Percentiles rank a stretch among this genome's conserved stretches.
Conservation (phyloP, 2,329 filamentous ascomycete genomes). For the Diaporthe helianthi region DNA sequence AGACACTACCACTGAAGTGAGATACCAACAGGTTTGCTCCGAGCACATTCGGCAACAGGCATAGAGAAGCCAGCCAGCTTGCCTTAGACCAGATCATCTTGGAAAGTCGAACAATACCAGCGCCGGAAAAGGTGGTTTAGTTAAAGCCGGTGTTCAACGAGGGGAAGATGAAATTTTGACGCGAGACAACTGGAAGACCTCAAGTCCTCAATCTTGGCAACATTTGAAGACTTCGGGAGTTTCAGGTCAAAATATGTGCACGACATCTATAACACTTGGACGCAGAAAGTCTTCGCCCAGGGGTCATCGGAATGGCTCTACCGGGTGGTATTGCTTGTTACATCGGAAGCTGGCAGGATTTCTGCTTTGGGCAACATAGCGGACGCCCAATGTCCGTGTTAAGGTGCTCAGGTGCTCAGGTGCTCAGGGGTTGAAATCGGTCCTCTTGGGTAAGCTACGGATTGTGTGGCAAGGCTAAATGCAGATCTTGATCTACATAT, state of each 20-base stretch:
- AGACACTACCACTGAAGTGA: slow-evolving; percentile 50
- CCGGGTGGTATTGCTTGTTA: neutral
- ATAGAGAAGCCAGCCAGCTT: neutral
- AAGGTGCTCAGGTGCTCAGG: slow-evolving; percentile 16
- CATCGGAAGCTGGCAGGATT: slow-evolving; percentile 3
- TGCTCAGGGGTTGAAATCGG: slow-evolving; percentile 8
- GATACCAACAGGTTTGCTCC: slow-evolving; percentile 45
- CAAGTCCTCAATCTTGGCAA: neutral
- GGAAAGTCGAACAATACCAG: neutral
- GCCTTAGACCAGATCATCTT: neutral
- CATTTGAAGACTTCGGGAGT: too few relatives aligned
- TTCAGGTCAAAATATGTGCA: slow-evolving; percentile 4
- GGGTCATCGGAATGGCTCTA: neutral
- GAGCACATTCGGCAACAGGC: neutral
- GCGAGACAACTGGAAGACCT: neutral
- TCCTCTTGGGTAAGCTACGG: too few relatives aligned
- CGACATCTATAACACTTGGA: slow-evolving; percentile 3
- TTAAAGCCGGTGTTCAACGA: neutral
- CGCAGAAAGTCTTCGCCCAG: neutral
- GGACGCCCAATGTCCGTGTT: slow-evolving; percentile 12
- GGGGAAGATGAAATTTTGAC: neutral
- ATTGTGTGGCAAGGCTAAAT: slow-evolving; percentile 25
- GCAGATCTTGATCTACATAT: slow-evolving; percentile 22
- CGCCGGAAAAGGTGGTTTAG: neutral
- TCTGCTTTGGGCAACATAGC: slow-evolving; percentile 13